Percentiles rank a stretch among this genome's conserved stretches.
These are phyloP conservation scores for Suhomyces sp. DNA, from an alignment of 805 yeast species.

Conservation along the genomic window DNA sequence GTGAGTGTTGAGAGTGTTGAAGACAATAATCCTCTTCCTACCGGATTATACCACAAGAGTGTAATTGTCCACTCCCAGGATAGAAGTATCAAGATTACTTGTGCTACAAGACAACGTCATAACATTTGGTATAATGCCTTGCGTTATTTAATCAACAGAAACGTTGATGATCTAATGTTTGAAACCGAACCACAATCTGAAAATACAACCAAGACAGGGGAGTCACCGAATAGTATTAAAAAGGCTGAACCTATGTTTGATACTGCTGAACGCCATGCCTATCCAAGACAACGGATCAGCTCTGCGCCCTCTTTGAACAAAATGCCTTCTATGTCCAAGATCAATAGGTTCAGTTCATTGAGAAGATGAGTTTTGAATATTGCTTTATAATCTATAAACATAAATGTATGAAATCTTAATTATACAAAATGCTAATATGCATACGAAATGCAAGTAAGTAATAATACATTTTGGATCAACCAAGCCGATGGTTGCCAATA, in stretches of 20 bases:
- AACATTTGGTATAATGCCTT: conserved; percentile 88
- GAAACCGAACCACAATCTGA: conserved; percentile 33
- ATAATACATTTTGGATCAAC: too few species aligned
- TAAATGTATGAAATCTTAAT: too few species aligned
- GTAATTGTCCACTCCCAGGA: conserved; percentile 71
- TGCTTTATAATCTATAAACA: too few species aligned
- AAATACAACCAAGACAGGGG: conserved; percentile 11
- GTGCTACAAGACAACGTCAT: conserved; percentile 84
- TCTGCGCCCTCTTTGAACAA: conserved; percentile 11
- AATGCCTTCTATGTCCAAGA: conserved; percentile 6
- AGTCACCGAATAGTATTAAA: conserved; percentile 10
- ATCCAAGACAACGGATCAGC: conserved; percentile 14
- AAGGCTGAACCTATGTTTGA: conserved; percentile 11
- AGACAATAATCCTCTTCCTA: conserved; percentile 84
- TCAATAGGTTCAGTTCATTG: conserved; percentile 11
- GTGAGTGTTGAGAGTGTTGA: conserved; percentile 73
- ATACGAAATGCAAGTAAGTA: too few species aligned
- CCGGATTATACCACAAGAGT: conserved; percentile 84
- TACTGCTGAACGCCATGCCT: conserved; percentile 16
- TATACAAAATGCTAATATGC: too few species aligned
- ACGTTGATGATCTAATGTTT: conserved; percentile 54
- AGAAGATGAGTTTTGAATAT: too few species aligned
- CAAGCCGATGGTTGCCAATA: too few species aligned
- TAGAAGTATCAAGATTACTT: conserved; percentile 72
- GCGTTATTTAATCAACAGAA: conserved; percentile 68